A percentile compares a stretch with the other conserved stretches of the same genome.
phyloP scores from a whole-genome alignment of 2,329 filamentous ascomycete genomes.

The Plenodomus tracheiphilus region DNA sequence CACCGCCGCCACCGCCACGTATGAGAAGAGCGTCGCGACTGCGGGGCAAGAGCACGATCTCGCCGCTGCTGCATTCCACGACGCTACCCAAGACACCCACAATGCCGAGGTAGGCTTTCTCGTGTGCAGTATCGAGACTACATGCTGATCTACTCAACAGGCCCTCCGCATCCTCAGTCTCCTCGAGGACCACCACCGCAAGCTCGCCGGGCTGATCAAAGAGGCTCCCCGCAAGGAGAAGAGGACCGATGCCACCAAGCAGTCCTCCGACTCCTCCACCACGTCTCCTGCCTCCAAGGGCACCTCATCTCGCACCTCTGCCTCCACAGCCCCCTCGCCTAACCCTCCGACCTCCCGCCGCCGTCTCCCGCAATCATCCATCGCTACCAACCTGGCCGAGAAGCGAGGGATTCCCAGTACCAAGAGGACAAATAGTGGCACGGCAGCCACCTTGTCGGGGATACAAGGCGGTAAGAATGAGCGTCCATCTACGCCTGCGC shows the following conservation, averaged over 20 bases:
- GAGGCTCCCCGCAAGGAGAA: constrained; percentile 55
- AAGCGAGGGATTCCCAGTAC: constrained; percentile 72
- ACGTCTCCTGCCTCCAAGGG: constrained; percentile 15
- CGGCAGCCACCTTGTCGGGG: constrained; percentile 74
- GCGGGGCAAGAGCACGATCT: constrained; percentile 86
- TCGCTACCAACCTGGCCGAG: constrained; percentile 84
- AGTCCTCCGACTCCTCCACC: constrained; percentile 13
- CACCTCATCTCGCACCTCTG: constrained; percentile 25
- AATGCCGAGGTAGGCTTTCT: constrained; percentile 56
- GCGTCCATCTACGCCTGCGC: constrained; percentile 33
- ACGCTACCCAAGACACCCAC: constrained; percentile 73
- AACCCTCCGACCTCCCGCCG: constrained; percentile 45
- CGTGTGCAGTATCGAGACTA: background rate
- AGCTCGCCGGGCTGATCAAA: constrained; percentile 79
- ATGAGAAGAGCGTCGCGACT: constrained; percentile 71
- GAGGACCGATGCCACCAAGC: constrained; percentile 12
- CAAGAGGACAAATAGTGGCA: constrained; percentile 66
- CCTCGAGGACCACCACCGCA: constrained; percentile 84
- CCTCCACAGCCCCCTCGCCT: constrained; percentile 45
- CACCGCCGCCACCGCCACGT: constrained; percentile 75
- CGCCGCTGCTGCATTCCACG: constrained; percentile 86
- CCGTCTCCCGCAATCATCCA: constrained; percentile 70
- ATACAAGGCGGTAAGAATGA: constrained; percentile 61
- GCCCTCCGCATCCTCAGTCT: constrained; percentile 82
- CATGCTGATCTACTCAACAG: constrained; percentile 48